These are phyloP conservation scores for Pachyrhizus erosus DNA, from an alignment of 306 rosid species.

Conservation along the genomic window DNA sequence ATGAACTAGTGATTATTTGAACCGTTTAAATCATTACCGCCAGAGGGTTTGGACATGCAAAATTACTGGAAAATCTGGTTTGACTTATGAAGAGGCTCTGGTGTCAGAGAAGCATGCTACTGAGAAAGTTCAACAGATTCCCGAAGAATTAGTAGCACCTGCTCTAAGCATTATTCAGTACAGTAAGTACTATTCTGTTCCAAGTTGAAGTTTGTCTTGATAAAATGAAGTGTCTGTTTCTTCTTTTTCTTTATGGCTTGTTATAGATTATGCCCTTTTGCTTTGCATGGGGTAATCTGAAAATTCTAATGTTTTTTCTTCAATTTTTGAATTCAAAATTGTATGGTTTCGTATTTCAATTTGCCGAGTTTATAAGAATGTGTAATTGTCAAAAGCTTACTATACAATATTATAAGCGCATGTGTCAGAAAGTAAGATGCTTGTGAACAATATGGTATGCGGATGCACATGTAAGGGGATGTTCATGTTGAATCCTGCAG, in stretches of 20 bases:
- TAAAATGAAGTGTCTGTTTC: neutral
- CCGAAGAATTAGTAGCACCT: slow-evolving; percentile 74
- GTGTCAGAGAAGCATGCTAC: slow-evolving; percentile 79
- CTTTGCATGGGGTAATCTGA: neutral
- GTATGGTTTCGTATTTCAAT: neutral
- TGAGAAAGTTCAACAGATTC: slow-evolving; percentile 85
- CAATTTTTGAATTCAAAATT: neutral
- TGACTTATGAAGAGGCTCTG: slow-evolving; percentile 95
- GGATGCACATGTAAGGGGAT: neutral
- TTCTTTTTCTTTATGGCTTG: neutral
- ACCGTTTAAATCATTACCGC: slow-evolving; percentile 72
- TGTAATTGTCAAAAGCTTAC: neutral
- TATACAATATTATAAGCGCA: neutral
- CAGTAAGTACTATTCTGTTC: slow-evolving; percentile 62
- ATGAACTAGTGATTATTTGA: slow-evolving; percentile 72
- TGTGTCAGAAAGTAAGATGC: neutral
- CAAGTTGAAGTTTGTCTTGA: slow-evolving; percentile 27
- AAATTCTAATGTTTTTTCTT: neutral
- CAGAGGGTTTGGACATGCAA: slow-evolving; percentile 89
- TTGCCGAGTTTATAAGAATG: neutral
- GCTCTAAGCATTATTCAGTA: slow-evolving; percentile 79
- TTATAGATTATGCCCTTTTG: neutral
- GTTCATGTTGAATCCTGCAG: neutral
- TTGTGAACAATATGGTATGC: neutral
- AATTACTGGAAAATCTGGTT: slow-evolving; percentile 74